phyloP scores from a whole-genome alignment of 129 eudicot species.

The Chrysanthemum lavandulifolium region DNA sequence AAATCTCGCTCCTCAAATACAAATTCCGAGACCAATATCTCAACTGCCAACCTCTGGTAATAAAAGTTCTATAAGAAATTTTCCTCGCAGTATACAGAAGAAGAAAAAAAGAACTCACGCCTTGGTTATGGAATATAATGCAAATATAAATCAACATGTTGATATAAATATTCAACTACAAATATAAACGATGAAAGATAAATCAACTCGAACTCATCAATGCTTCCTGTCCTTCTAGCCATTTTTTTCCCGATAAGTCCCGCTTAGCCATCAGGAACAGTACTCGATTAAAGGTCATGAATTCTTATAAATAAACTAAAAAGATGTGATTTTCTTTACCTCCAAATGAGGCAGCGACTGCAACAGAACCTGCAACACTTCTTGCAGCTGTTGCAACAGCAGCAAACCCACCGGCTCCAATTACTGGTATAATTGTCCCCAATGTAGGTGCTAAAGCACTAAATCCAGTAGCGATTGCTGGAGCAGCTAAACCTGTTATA shows the following conservation, averaged over 20 bases:
- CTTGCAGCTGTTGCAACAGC: constrained; percentile 98
- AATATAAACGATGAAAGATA: too few species aligned
- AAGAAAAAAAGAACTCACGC: constrained; percentile 54
- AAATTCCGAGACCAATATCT: constrained; percentile 80
- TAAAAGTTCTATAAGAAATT: constrained; percentile 26
- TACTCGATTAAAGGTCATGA: constrained; percentile 15
- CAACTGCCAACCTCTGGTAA: constrained; percentile 92
- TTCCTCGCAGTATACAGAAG: constrained; percentile 6
- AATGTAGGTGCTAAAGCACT: constrained; percentile 97
- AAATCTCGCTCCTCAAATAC: constrained; percentile 83
- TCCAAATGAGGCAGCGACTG: constrained; percentile 99
- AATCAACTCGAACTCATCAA: constrained; percentile 98
- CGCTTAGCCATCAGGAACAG: constrained; percentile 43
- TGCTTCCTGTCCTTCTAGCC: constrained; percentile 94
- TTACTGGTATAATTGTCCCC: constrained; percentile 86
- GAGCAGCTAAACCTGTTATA: constrained; percentile 95
- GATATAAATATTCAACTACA: too few species aligned
- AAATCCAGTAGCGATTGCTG: constrained; percentile 99
- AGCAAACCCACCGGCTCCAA: constrained; percentile 98
- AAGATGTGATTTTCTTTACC: constrained; percentile 38
- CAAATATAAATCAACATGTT: too few species aligned
- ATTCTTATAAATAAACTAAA: not conserved
- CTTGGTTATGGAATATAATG: constrained; percentile 93
- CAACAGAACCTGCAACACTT: constrained; percentile 98
- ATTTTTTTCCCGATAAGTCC: constrained; percentile 91